Evolutionary conservation across 306 rosid genomes (phyloP).

Genomic region (Vigna hirtella): DNA sequence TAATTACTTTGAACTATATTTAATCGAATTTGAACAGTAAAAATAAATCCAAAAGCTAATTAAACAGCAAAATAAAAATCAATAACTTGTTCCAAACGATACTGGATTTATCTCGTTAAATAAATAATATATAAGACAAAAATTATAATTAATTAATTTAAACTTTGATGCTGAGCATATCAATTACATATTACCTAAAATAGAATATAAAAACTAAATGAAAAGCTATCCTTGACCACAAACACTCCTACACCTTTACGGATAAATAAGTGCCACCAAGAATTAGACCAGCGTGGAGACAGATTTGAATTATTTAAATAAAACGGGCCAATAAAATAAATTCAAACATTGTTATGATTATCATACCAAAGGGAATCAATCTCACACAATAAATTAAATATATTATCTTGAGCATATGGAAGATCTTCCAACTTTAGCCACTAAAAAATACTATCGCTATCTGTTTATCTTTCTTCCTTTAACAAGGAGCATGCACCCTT

Average conservation of each 20-base stretch:
- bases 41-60: too few species aligned
- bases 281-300: not conserved
- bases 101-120: too few species aligned
- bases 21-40: too few species aligned
- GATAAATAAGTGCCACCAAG: not conserved
- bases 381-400: conserved; percentile 27
- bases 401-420: conserved; percentile 7
- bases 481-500: conserved; percentile 2
- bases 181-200: too few species aligned
- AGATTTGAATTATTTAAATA: not conserved
- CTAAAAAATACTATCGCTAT: not conserved
- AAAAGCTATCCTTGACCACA: not conserved
- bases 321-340: not conserved
- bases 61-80: too few species aligned
- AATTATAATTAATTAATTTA: too few species aligned
- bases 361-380: not conserved
- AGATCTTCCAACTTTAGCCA: not conserved
- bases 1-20: too few species aligned
- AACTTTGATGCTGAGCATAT: too few species aligned
- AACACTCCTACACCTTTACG: not conserved
- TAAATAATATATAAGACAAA: too few species aligned
- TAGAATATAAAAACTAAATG: too few species aligned
- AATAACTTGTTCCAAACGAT: too few species aligned
- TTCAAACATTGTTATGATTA: conserved; percentile 4
- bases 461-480: conserved; percentile 19